A percentile compares a stretch with the other conserved stretches of the same genome.
phyloP scores from a whole-genome alignment of 2,329 filamentous ascomycete genomes.

The Aspergillus novoparasiticus region DNA sequence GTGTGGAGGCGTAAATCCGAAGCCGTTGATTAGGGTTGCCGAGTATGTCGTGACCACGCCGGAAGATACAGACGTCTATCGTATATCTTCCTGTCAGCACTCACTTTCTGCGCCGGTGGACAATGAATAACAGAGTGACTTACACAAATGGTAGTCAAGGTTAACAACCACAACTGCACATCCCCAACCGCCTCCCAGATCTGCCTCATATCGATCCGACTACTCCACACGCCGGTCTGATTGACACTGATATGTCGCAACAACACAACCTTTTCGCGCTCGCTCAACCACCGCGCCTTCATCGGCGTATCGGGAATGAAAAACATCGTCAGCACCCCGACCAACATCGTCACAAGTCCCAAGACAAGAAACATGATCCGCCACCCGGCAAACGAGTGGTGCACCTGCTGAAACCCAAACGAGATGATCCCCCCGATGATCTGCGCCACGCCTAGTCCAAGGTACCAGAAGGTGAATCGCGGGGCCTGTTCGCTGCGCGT shows the following conservation, averaged over 20 bases:
- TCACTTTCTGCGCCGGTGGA: not conserved
- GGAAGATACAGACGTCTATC: conserved; percentile 31
- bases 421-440: conserved; percentile 59
- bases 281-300: conserved; percentile 36
- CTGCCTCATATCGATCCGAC: conserved; percentile 51
- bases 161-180: conserved; percentile 50
- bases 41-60: conserved; percentile 51
- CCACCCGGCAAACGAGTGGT: conserved; percentile 45
- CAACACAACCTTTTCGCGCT: conserved; percentile 41
- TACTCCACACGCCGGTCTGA: conserved; percentile 56
- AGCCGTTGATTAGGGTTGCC: conserved; percentile 44
- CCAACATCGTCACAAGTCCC: conserved; percentile 45
- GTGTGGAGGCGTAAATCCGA: conserved; percentile 47
- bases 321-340: conserved; percentile 40
- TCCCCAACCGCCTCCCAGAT: conserved; percentile 50
- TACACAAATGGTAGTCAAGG: conserved; percentile 26
- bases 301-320: conserved; percentile 48
- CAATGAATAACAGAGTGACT: not conserved
- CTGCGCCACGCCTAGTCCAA: conserved; percentile 57
- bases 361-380: conserved; percentile 54
- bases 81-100: not conserved
- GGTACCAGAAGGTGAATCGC: conserved; percentile 64
- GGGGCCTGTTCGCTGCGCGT: conserved; percentile 58
- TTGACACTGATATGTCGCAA: conserved; percentile 50
- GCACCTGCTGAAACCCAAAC: conserved; percentile 55